Evolutionary conservation across 2,329 filamentous ascomycete genomes (phyloP).

Genomic region (Dothidotthia symphoricarpi): DNA sequence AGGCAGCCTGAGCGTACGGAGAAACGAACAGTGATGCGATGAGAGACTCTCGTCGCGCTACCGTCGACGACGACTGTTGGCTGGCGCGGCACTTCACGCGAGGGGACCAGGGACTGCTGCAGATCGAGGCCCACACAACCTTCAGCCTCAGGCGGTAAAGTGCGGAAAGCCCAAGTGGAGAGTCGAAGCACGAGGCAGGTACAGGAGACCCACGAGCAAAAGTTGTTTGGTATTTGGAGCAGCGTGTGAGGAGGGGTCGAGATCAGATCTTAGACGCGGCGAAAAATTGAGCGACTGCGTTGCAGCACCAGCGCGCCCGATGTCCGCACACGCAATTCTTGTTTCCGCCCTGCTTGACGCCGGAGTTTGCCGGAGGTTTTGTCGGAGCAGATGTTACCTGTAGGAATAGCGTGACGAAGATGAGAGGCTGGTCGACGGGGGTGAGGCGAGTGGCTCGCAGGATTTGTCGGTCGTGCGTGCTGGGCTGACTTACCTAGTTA

Average conservation of each 20-base stretch:
- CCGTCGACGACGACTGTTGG: constrained; percentile 27
- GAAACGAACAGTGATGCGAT: constrained; percentile 14
- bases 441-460: constrained; percentile 8
- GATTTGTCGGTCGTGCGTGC: constrained; percentile 15
- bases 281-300: constrained; percentile 31
- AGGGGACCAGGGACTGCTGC: constrained; percentile 36
- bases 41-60: constrained; percentile 15
- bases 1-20: constrained; percentile 16
- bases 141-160: constrained; percentile 40
- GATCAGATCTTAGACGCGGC: constrained; percentile 10
- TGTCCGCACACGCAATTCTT: constrained; percentile 23
- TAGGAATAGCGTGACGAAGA: constrained; percentile 6
- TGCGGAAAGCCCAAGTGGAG: constrained; percentile 39
- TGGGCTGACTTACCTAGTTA: no score
- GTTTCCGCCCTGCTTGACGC: constrained; percentile 22
- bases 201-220: constrained; percentile 28
- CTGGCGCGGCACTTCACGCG: constrained; percentile 32
- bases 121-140: constrained; percentile 36
- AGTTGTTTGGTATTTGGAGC: constrained; percentile 14
- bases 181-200: constrained; percentile 34
- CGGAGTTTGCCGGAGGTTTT: constrained; percentile 25
- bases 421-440: constrained; percentile 14
- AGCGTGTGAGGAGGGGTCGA: constrained; percentile 16
- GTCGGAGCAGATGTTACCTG: constrained; percentile 2
- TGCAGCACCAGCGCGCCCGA: constrained; percentile 22